A percentile compares a stretch with the other conserved stretches of the same genome.
These are phyloP conservation scores for Blakeslea trispora DNA, from an alignment of 371 early-diverging fungal genomes.

Conservation along the genomic window DNA sequence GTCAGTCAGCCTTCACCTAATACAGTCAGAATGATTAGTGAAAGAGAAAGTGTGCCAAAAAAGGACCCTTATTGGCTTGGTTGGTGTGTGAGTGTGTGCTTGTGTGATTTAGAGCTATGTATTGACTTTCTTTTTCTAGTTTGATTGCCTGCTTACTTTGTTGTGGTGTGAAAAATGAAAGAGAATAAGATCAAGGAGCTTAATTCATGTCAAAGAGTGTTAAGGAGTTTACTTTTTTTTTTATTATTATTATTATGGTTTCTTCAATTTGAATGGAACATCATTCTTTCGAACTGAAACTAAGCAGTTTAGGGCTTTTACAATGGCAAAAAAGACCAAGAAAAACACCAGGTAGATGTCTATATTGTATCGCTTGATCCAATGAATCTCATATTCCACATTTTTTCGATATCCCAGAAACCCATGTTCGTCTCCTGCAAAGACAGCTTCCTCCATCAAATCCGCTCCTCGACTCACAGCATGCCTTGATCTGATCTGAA, in stretches of 20 bases:
- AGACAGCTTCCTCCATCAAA: conserved; percentile 27
- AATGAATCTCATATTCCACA: conserved; percentile 7
- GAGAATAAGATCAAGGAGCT: too few species aligned
- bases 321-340: too few species aligned
- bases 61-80: conserved; percentile 7
- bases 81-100: conserved; percentile 1
- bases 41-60: not conserved
- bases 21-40: conserved; percentile 5
- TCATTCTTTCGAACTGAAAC: too few species aligned
- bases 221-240: too few species aligned
- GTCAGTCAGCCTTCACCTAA: conserved; percentile 1
- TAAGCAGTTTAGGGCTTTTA: too few species aligned
- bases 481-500: conserved; percentile 18
- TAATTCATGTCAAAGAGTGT: too few species aligned
- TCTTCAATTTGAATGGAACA: too few species aligned
- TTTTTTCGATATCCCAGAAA: conserved; percentile 13
- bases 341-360: conserved; percentile 6
- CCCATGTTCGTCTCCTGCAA: conserved; percentile 17
- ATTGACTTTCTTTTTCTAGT: too few species aligned
- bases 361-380: conserved; percentile 13
- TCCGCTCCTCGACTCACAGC: conserved; percentile 20
- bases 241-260: too few species aligned
- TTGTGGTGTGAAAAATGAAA: too few species aligned
- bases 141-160: too few species aligned
- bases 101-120: too few species aligned